Evolutionary conservation across 108 stramenopile species (phyloP).

Genomic region (Nitzschia palea): DNA sequence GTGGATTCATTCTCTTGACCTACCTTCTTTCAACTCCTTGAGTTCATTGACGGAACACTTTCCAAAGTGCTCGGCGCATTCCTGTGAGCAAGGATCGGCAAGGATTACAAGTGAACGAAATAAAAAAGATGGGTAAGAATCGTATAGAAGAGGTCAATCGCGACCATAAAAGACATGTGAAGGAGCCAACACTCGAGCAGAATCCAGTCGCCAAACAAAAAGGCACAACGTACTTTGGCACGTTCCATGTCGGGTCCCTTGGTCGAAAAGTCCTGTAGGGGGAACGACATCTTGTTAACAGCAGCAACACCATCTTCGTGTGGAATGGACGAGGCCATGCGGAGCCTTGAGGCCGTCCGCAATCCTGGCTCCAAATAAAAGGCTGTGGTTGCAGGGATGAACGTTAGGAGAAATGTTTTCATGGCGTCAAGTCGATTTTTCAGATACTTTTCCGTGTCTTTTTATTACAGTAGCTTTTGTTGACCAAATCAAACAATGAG

Average conservation of each 20-base stretch:
- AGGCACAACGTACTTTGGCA: background rate
- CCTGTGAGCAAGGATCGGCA: conserved; percentile 8
- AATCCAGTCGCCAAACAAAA: background rate
- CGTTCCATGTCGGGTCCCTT: background rate
- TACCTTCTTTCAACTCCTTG: conserved; percentile 22
- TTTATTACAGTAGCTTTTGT: too few species aligned
- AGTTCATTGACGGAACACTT: conserved; percentile 24
- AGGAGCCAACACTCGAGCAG: too few species aligned
- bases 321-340: background rate
- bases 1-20: too few species aligned
- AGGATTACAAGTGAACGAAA: too few species aligned
- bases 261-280: background rate
- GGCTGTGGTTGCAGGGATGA: background rate
- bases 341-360: background rate
- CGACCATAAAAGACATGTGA: too few species aligned
- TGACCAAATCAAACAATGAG: too few species aligned
- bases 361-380: background rate
- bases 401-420: background rate
- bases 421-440: too few species aligned
- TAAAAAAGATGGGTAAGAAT: too few species aligned
- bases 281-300: background rate
- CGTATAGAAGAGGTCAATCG: too few species aligned
- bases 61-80: conserved; percentile 31
- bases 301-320: background rate
- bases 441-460: too few species aligned